A percentile compares a stretch with the other conserved stretches of the same genome.
Evolutionary conservation across 1,139 yeast genomes (phyloP).

Genomic region (Lodderomyces pseudojiufengensis): DNA sequence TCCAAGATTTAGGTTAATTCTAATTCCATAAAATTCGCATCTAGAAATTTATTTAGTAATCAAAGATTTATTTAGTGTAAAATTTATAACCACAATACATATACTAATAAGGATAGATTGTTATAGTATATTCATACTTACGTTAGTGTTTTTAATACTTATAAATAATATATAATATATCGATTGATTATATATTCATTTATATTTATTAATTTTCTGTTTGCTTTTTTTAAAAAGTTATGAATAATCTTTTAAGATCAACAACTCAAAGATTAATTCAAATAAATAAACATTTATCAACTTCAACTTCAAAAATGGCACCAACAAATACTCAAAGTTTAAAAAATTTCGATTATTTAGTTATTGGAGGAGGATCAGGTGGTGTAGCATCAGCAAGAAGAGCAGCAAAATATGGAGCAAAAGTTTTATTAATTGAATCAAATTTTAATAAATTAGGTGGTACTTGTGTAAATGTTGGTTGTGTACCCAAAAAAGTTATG

Average conservation of each 20-base stretch:
- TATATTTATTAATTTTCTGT: no score
- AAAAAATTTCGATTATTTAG: constrained; percentile 81
- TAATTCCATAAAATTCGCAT: no score
- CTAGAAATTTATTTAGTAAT: no score
- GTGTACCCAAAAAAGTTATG: constrained; percentile 98
- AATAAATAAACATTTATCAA: constrained; percentile 16
- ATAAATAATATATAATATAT: no score
- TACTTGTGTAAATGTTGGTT: constrained; percentile 98
- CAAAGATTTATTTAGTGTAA: no score
- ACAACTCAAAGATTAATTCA: constrained; percentile 22
- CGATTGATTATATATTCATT: no score
- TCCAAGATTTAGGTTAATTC: no score
- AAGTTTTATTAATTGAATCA: constrained; percentile 77
- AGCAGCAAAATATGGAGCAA: constrained; percentile 92
- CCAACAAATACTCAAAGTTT: constrained; percentile 30
- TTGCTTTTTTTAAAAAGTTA: constrained; percentile 3
- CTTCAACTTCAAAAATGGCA: constrained; percentile 40
- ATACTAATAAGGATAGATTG: no score
- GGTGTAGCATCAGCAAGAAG: constrained; percentile 98
- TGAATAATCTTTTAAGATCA: constrained; percentile 9
- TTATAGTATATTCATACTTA: no score
- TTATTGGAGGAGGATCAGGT: constrained; percentile 99
- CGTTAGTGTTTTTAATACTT: no score
- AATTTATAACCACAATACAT: no score
- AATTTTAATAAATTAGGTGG: constrained; percentile 76